Conservation (phyloP, 169 alveolate genomes). For the Plasmodium chabaudi region DNA sequence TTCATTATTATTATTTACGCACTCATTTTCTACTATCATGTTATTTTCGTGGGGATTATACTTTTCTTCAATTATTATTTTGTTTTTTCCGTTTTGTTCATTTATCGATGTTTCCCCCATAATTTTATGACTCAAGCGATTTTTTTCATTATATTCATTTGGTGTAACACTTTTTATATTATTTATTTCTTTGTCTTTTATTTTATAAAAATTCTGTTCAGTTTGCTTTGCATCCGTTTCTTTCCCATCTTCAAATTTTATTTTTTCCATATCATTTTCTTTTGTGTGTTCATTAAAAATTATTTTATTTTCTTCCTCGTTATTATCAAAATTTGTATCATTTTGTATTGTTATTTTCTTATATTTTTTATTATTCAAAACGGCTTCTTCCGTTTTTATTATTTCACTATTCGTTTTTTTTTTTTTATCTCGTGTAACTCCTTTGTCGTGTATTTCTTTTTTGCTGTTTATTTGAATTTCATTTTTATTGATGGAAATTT, state of each 20-base stretch:
- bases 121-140: conserved; percentile 1
- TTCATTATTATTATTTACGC: conserved; percentile 5
- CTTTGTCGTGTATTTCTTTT: background rate
- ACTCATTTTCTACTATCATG: background rate
- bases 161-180: conserved; percentile 6
- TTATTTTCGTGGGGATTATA: background rate
- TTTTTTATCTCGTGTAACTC: background rate
- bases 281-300: conserved; percentile 4
- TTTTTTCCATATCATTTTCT: conserved; percentile 1
- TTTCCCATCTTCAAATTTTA: background rate
- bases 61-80: conserved; percentile 1
- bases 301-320: conserved; percentile 2
- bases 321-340: conserved; percentile 2
- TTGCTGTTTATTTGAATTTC: background rate
- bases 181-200: conserved; percentile 40
- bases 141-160: conserved; percentile 11
- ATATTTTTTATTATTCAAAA: conserved; percentile 8
- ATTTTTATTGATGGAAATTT: conserved; percentile 1
- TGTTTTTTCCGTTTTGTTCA: conserved; percentile 13
- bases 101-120: background rate
- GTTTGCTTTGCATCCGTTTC: background rate
- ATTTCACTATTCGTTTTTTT: conserved; percentile 20
- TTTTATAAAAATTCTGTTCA: background rate
- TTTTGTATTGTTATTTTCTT: conserved; percentile 11
- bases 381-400: conserved; percentile 4